Base-by-base conservation (phyloP, 805 yeast genomes). In the Candida pseudofarinosa region DNA sequence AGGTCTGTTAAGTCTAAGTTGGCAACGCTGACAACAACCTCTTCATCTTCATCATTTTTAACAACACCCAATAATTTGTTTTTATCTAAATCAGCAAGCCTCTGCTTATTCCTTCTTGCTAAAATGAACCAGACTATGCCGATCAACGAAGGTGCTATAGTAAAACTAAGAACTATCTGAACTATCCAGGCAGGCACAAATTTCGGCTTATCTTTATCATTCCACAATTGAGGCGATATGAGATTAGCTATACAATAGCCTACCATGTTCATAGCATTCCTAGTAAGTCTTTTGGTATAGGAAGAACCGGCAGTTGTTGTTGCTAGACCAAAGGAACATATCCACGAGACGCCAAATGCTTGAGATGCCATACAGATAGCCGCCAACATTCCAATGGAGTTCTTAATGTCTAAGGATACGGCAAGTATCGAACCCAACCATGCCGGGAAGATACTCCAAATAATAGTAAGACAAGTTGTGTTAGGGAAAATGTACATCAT, bases 201-300 rank as follows among this genome's bases (percentile, higher is more conserved):
- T 13, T 54, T 47, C 38, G 83, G 82, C 5, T 71, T 65, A 48
- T 72, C 73, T n/a, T 51, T 55, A 6, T 52, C 60, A 53, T 67
- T 65, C 81, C 82, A 79, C 30, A 79, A 52, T 53, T 78, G 83
- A 3, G 83, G 82, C 3, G 80, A 72, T 20, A 78, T 71, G 30
- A 79, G 66, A 49, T 79, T 79, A 6, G 78, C 64, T 39, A 77
- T 47, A 44, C 76, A 63, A 44, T 73, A 78, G 15, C 67, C 66
- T n/a, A 67, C 58, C 74, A 74, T 65, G 19, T 64, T 59, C 47
- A 71, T 49, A 19, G 68, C 74, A 46, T 67, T 74, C 59, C 79
- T 71, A 1, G 73, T 67, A 6, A 75, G 43, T 46, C 67, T 69
- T 56, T 79, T 79, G 8, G 83, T 76, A 49, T 75, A 67, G 34